Evolutionary conservation across 2,329 filamentous ascomycete genomes (phyloP).

Genomic region (Dryadomyces quercus-mongolicae): DNA sequence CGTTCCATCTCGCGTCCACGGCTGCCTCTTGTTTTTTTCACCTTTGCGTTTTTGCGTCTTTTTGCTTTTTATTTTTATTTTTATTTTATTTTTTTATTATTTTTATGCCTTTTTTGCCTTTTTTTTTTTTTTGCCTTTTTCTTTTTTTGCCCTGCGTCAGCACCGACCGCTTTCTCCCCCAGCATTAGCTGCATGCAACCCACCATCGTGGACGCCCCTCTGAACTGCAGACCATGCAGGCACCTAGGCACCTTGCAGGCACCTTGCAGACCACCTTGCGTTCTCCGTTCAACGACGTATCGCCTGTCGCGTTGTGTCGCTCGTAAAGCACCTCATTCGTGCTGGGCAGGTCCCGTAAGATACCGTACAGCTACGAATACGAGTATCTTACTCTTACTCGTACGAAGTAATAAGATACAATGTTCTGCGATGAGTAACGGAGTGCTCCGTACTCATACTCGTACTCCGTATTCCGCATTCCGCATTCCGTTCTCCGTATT

Average conservation of each 20-base stretch:
- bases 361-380: too few species aligned
- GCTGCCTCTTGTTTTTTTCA: slow-evolving; percentile 1
- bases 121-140: slow-evolving; percentile 12
- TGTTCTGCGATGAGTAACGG: too few species aligned
- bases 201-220: neutral
- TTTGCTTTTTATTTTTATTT: too few species aligned
- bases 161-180: neutral
- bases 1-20: slow-evolving; percentile 1
- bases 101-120: slow-evolving; percentile 8
- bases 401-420: neutral
- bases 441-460: too few species aligned
- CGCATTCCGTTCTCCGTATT: neutral
- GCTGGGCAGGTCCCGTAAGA: too few species aligned
- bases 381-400: neutral
- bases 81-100: slow-evolving; percentile 13
- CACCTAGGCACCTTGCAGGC: neutral
- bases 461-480: neutral
- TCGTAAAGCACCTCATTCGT: neutral
- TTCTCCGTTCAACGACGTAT: neutral
- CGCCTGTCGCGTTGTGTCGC: neutral
- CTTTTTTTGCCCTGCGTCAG: slow-evolving; percentile 6
- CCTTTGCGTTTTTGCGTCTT: neutral
- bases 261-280: neutral
- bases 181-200: neutral
- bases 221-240: neutral